Base-by-base conservation (phyloP, 208 protist genomes). In the Crithidia fasciculata region DNA sequence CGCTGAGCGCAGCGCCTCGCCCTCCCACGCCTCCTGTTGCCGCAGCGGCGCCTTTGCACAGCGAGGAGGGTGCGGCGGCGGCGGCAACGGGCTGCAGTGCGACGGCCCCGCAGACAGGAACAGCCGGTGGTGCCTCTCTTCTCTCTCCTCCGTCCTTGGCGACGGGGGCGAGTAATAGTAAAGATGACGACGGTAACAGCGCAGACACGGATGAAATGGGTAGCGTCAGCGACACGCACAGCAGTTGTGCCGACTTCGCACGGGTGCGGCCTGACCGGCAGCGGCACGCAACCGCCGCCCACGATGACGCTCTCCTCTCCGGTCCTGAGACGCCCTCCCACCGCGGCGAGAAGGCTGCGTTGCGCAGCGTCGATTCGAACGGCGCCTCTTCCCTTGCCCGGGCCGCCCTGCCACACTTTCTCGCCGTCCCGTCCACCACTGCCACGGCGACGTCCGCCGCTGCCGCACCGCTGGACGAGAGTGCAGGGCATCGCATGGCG, bases 241-340 rank as follows among this genome's bases (percentile, higher is more conserved):
- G 52, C 52, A 69, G 64, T 40, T 59, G 64, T 10, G 64, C 40
- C 0, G 64, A 59, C n/a, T 69, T 69, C 40, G 64, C 64, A 4
- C 7, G 16, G 37, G 45, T 69, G 7, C 28, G 64, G 7, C 64
- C 64, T 2, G 52, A 59, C 8, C 49, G 64, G 39, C 64, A 69
- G 52, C 64, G 64, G n/a, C 0, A 8, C 40, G 40, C 52, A 28
- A 28, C 28, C 40, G 16, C 52, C n/a, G 7, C 39, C 52, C 40
- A 52, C 52, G 64, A 28, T 40, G 64, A 59, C 37, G 64, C 49
- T 9, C 36, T 59, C 50, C 41, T 49, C 40, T 69, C 64, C 37
- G 52, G 8, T 36, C 43, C 64, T 1, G 40, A 36, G 8, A 47
- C 6, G 8, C 9, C 47, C 0, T 5, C 19, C 16, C 18, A 41